Evolutionary conservation across 2,329 filamentous ascomycete genomes (phyloP), one percentile per base, ranked within the genome.

Genomic region (Phialophora verrucosa): DNA sequence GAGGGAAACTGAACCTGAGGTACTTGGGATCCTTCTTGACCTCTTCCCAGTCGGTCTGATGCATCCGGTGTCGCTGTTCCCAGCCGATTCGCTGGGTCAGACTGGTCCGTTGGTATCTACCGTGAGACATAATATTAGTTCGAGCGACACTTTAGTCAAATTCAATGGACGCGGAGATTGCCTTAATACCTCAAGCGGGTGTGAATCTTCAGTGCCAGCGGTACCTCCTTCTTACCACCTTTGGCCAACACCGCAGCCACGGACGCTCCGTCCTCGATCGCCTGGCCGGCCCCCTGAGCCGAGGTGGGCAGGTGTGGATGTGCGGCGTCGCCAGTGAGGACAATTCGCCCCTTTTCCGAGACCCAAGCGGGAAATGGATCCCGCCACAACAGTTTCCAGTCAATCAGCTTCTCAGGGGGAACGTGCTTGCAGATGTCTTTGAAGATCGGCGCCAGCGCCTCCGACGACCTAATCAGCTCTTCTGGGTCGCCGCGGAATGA

Each of bases 401-500:
- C 73, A 20, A 75, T 72, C 14, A 75, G 69, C 4, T 61, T 59
- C 0, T 73, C 64, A 2, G 60, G 50, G 11, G 76, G 76, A 0
- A 77, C 78, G 31, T 42, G 29, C 44, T 64, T 20, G 62, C 59
- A 35, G 17, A 64, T 60, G 17, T 23, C 35, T n/a, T 23, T 58
- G 42, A 64, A 51, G 4, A 49, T 20, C 29, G 38, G 77, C 74
- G 85, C 79, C 84, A 83, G 85, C 23, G 79, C 82, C 58, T 84
- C 78, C 10, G 85, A 73, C 0, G 83, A 78, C 62, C 81, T 77
- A 63, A 80, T 77, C 0, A 85, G 83, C 44, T 85, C 84, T 54
- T 82, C 79, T 0, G 84, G 75, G 49, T 82, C 82, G 2, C 82
- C 83, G 0, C 83, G 82, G 65, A 84, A 83, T 2, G 79, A 82